Evolutionary conservation across 768 basidiomycete genomes (phyloP), one percentile per base, ranked within the genome.

Genomic region (Collybia mongolica): DNA sequence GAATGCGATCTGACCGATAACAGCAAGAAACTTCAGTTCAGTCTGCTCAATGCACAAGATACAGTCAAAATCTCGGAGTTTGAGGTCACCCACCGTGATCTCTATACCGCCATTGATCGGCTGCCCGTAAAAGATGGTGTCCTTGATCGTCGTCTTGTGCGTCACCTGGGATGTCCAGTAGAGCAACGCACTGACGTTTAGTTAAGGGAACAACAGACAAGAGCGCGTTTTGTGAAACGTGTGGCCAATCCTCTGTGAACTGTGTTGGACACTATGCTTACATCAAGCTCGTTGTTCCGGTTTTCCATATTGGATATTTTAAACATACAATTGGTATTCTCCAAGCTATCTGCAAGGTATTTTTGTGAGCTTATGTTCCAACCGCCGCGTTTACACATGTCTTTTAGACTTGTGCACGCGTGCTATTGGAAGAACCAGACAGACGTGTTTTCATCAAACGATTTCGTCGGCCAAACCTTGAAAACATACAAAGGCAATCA

Each of bases 251-350:
- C 15, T 86, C 92, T 23, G 90, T 93, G 2, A 93, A 97, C 54
- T 99, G 97, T 64, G 95, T 97, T 19, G 97, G 97, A 1, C 97
- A 99, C 68, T 98, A 97, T 65, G 95, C 95, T 4, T 98, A 98
- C 71, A 98, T 99, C 72, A 98, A 97, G 69, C 80, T 99, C 38
- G 84, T 88, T 26, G 85, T 99, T 17, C 97, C 97, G 0, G 95
- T 98, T 17, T 99, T 98, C 67, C 97, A 99, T 65, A 93, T 98
- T 49, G 97, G 97, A 6, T 99, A 93, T 70, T 98, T 99, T 75
- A 91, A 94, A 65, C 94, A 98, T 58, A 92, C 89, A 15, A 93
- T 98, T 52, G 81, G 82, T 20, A 88, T 98, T 55, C 79, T 98
- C 1, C 97, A 98, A 64, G 89, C 90, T 58, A 94, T 98, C 56